These are phyloP conservation scores for Coemansia sp. DNA, from an alignment of 192 early-diverging fungal genomes.

Conservation along the genomic window DNA sequence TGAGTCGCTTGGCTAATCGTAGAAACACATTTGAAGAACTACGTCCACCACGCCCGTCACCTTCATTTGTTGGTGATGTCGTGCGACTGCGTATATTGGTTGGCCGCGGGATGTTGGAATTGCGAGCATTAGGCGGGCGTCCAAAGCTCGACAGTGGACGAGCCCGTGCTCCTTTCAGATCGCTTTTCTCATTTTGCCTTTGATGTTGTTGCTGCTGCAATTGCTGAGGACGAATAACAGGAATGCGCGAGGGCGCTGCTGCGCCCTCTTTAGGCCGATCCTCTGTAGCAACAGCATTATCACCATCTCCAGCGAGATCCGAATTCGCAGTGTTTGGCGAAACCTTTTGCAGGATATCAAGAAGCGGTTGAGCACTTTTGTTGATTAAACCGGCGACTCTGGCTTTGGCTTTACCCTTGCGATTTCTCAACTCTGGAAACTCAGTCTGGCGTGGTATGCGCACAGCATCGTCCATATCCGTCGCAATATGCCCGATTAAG, in stretches of 20 bases:
- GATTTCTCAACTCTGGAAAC: conserved; percentile 42
- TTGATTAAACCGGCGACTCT: conserved; percentile 23
- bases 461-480: conserved; percentile 32
- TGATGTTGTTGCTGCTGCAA: conserved; percentile 5
- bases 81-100: conserved; percentile 18
- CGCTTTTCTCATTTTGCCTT: neutral
- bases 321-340: neutral
- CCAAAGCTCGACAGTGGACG: conserved; percentile 41
- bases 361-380: conserved; percentile 27
- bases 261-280: conserved; percentile 5
- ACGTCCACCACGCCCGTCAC: conserved; percentile 3
- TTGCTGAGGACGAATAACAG: conserved; percentile 23
- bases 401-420: conserved; percentile 18
- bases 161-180: conserved; percentile 6
- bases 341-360: conserved; percentile 34
- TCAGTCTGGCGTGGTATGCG: conserved; percentile 31
- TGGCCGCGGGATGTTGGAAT: conserved; percentile 47
- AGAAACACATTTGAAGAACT: neutral
- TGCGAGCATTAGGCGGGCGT: conserved; percentile 20
- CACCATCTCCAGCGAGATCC: neutral
- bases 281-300: neutral
- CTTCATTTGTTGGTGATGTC: conserved; percentile 2
- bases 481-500: conserved; percentile 40
- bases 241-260: conserved; percentile 40
- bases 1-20: conserved; percentile 2